Conservation (phyloP, 2,329 filamentous ascomycete species). For the Tolypocladium capitatum region DNA sequence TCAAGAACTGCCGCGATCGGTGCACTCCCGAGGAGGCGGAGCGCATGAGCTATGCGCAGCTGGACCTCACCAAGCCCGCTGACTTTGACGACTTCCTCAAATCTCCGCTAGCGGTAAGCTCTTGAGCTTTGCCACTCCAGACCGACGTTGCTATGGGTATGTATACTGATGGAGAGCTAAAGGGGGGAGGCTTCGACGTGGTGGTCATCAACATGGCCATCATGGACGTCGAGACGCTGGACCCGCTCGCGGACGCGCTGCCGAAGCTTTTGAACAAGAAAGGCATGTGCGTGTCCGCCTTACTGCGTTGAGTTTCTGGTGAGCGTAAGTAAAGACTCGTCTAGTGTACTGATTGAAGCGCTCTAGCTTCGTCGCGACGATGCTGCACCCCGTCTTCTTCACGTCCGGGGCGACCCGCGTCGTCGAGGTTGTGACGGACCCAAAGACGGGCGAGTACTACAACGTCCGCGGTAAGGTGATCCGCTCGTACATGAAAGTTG, state of each 20-base stretch:
- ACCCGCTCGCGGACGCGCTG: conserved; percentile 26
- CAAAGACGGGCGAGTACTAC: conserved; percentile 20
- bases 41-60: conserved; percentile 16
- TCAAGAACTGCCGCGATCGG: conserved; percentile 18
- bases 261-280: conserved; percentile 24
- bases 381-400: conserved; percentile 36
- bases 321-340: neutral
- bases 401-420: conserved; percentile 27
- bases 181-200: conserved; percentile 24
- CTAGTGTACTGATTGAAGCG: neutral
- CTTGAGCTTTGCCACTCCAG: neutral
- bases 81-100: conserved; percentile 17
- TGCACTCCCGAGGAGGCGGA: conserved; percentile 2
- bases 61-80: conserved; percentile 24
- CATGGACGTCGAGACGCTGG: conserved; percentile 31
- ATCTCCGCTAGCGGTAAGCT: conserved; percentile 4
- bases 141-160: neutral
- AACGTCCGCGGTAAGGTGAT: conserved; percentile 23
- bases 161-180: too few species aligned
- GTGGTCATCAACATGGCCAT: conserved; percentile 35
- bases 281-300: conserved; percentile 22
- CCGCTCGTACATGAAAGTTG: conserved; percentile 27
- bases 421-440: conserved; percentile 24
- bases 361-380: conserved; percentile 28
- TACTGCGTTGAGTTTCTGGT: neutral